Evolutionary conservation across 345 rosid species (phyloP), one percentile per base, ranked within the genome.

Genomic region (Lenwebbia sp.): DNA sequence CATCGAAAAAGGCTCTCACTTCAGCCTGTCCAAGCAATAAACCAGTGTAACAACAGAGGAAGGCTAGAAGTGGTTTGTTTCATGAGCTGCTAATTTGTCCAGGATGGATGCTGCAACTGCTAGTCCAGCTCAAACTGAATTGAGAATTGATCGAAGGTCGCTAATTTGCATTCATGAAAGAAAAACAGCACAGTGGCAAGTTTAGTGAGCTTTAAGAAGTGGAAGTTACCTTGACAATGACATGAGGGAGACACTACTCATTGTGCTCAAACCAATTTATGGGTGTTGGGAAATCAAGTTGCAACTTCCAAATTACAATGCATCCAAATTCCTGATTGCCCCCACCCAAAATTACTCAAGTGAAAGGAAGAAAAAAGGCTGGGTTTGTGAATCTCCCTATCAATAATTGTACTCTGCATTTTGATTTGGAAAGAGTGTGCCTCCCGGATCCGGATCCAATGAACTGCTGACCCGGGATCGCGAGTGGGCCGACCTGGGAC

Each of bases 1-100:
- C 96, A 83, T 93, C 94, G 54, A 92, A 94, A 91, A 94, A 92
- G 26, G 96, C 95, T 88, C 91, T 92, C 87, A 93, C 91, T 88
- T 94, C 94, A 53, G 93, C 94, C 96, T 93, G 89, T 19, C 26
- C 55, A 83, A 11, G 12, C 53, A 54, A 75, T 13, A 26, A 54
- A 54, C 56, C 25, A 54, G 56, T 19, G 56, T 3, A 6, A 54
- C 56, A 21, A 54, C 56, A 21, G 8, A 19, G 56, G 56, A 54
- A 54, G 56, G 56, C 25, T 21, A 54, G 56, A 54, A 54, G 56
- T 7, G 8, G 56, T 54, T 21, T 54, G 56, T 54, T 54, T 6
- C 56, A 7, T 7, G 23, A 54, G 4, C 56, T 54, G 56, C 56
- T 54, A 54, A 54, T 21, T 54, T 54, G 25, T 54, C 56, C 23